Base-by-base conservation (phyloP, 768 basidiomycete species). In the Mrakia blollopis region DNA sequence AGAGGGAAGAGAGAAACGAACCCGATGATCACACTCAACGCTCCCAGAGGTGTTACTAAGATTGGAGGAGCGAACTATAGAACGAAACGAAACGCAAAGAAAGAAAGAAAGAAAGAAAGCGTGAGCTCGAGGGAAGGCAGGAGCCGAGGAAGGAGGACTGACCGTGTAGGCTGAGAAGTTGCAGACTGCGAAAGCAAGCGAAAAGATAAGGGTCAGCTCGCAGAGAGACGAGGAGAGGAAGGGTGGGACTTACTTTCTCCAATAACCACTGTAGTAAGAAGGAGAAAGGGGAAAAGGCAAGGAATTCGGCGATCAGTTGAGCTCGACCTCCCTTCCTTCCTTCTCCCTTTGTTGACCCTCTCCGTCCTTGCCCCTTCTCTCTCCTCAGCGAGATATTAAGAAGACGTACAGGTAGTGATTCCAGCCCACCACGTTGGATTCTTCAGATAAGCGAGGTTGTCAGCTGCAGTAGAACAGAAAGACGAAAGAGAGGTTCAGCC, bases 371-470 rank as follows among this genome's bases (percentile, higher is more conserved):
- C 23, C 3, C 8, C 25, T n/a, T 57, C 8, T n/a, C n/a, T 23
- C 25, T 28, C 28, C 57, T 16, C 57, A 23, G 57, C 25, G 7
- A 8, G 13, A 28, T 9, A 3, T 25, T 57, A 6, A 47, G 50
- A 67, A 37, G 52, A 89, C 94, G 84, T 83, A 98, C 96, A 87
- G 18, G 92, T 94, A 54, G 89, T 86, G 86, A 97, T 96, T 73
- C 97, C 96, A 4, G 90, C 90, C 96, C 96, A 99, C 96, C 96
- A 99, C 79, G 94, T 90, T 44, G 93, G 92, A 86, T 93, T 98
- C 80, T 86, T 88, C 68, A 99, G 86, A 83, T 98, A 99, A 14
- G 91, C 85, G 80, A 91, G 87, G 82, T 92, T 91, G 74, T 95
- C 94, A 0, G 92, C 91, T 62, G 91, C 47, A 28, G 8, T 28